Base-by-base conservation (phyloP, 2,329 filamentous ascomycete genomes). In the Fusarium devonianum region DNA sequence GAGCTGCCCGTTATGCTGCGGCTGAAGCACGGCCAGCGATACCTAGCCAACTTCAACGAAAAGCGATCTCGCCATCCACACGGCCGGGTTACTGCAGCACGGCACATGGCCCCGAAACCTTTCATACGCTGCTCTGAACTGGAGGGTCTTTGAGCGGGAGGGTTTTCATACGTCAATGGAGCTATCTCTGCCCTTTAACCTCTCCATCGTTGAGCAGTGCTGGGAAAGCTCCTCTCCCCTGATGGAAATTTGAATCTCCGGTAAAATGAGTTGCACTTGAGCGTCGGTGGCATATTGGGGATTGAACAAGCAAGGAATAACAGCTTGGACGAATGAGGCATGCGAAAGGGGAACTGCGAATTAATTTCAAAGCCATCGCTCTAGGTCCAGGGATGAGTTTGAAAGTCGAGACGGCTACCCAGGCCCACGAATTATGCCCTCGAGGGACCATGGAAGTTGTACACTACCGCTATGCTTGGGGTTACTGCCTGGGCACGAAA, bases 1-100 rank as follows among this genome's bases (percentile, higher is more conserved):
- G 45, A 80, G 80, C 64, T 89, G 76, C 58, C 76, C 76, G 3
- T 64, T 78, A 5, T 78, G 76, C 56, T 69, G 67, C 30, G 66
- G 72, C 32, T 76, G 68, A 69, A 51, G 23, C n/a, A 29, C 33
- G 25, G n/a, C 23, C 13, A 21, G 19, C 25, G 22, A 21, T 25
- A 40, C 25, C 14, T 34, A 32, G 38, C 19, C 30, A 36, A 53
- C 32, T 49, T 28, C 12, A 44, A 12, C 29, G 7, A 25, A 10
- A 56, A 38, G 33, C 43, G 10, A 47, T 13, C 17, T 8, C 10
- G 14, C 38, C 12, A 11, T 32, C 25, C 17, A 22, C 22, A 37
- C 23, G 19, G 22, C 29, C 29, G 28, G 28, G 30, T n/a, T 17
- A 8, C 25, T 37, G 18, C 7, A 10, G 22, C n/a, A n/a, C n/a